These are phyloP conservation scores for Aschersonia sp. DNA, from an alignment of 2,329 filamentous ascomycete genomes.

Conservation along the genomic window DNA sequence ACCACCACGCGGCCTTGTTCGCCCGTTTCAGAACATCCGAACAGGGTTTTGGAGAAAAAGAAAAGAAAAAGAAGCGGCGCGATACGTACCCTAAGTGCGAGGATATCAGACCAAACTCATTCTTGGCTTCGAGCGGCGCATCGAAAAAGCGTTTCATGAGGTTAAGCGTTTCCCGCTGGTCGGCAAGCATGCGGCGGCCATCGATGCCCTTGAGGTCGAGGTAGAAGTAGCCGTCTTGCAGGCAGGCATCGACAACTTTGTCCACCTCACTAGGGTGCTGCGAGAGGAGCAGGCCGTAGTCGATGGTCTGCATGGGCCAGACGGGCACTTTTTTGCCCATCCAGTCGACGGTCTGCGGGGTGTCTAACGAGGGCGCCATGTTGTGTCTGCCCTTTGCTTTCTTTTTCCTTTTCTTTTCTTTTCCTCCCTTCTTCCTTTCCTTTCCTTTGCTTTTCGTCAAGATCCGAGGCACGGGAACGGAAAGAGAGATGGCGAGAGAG, in stretches of 20 bases:
- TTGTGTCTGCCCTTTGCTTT: not conserved
- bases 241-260: constrained; percentile 32
- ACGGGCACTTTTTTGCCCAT: constrained; percentile 33
- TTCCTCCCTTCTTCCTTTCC: not conserved
- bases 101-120: constrained; percentile 38
- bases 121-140: constrained; percentile 37
- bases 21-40: too few species aligned
- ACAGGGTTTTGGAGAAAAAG: not conserved
- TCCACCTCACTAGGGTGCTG: constrained; percentile 39
- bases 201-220: constrained; percentile 37
- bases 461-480: not conserved
- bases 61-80: not conserved
- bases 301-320: constrained; percentile 35
- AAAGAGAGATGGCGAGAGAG: not conserved
- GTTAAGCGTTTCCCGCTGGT: constrained; percentile 35
- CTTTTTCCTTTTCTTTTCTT: not conserved
- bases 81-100: constrained; percentile 32
- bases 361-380: constrained; percentile 23
- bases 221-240: constrained; percentile 40
- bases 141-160: constrained; percentile 43
- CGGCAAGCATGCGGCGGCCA: constrained; percentile 34
- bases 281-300: constrained; percentile 36
- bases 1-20: too few species aligned
- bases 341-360: constrained; percentile 31
- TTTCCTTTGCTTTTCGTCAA: not conserved